Percentiles rank a stretch among this genome's conserved stretches.
Conservation (phyloP, 208 protist species). For the Trypanosoma avium region DNA sequence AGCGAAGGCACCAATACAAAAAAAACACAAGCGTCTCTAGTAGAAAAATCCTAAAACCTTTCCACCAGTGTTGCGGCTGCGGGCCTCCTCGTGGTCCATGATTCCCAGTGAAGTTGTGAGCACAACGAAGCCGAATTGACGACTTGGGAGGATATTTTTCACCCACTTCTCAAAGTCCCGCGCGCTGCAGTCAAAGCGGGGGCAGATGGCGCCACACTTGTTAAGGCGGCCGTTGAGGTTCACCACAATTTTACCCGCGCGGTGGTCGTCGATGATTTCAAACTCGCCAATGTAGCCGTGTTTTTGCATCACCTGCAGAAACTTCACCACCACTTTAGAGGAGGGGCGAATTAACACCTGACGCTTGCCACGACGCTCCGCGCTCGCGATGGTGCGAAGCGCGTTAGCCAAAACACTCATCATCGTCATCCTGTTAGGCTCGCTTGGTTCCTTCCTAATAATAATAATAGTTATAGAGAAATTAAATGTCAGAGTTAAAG, state of each 20-base stretch:
- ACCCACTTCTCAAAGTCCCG: slow-evolving; percentile 99
- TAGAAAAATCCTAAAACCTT: slow-evolving; percentile 99
- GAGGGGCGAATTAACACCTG: slow-evolving; percentile 99
- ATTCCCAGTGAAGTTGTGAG: slow-evolving; percentile 99
- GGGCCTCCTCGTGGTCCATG: slow-evolving; percentile 99
- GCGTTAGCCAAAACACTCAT: slow-evolving; percentile 99
- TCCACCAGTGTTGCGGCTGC: slow-evolving; percentile 98
- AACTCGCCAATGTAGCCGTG: slow-evolving; percentile 99
- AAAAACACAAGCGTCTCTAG: slow-evolving; percentile 70
- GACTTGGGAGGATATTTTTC: slow-evolving; percentile 98
- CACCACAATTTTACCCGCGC: slow-evolving; percentile 99
- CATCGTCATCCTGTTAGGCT: slow-evolving; percentile 97
- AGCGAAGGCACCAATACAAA: too few relatives aligned
- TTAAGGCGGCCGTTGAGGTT: slow-evolving; percentile 99
- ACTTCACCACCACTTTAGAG: slow-evolving; percentile 99
- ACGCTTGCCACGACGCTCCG: slow-evolving; percentile 99
- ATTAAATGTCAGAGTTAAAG: slow-evolving; percentile 2
- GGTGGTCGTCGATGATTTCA: slow-evolving; percentile 99
- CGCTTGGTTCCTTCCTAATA: slow-evolving; percentile 20
- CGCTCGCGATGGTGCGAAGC: slow-evolving; percentile 98
- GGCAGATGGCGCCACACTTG: slow-evolving; percentile 99
- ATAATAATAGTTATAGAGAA: too few relatives aligned
- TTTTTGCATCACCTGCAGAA: slow-evolving; percentile 99
- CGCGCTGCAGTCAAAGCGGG: slow-evolving; percentile 97
- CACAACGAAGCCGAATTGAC: slow-evolving; percentile 99